A percentile compares a stretch with the other conserved stretches of the same genome.
Conservation (phyloP, 73 alveolate genomes). For the Symbiodinium pilosum region DNA sequence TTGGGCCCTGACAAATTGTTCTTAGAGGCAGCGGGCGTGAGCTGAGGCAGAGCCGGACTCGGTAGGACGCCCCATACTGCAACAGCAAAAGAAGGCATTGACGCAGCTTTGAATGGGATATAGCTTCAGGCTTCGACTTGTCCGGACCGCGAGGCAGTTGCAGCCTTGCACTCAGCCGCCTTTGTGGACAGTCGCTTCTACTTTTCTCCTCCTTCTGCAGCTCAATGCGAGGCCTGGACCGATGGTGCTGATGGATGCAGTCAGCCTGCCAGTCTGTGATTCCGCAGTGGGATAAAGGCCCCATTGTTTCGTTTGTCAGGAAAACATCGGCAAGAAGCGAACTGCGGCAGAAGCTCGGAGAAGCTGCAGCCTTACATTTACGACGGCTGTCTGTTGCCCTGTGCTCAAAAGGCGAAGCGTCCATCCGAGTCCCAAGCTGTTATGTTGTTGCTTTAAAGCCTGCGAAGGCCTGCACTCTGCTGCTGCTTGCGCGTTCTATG, state of each 20-base stretch:
- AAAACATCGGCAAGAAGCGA: slow-evolving; percentile 87
- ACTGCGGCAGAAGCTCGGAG: slow-evolving; percentile 86
- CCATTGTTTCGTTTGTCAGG: not conserved
- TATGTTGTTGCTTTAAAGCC: not conserved
- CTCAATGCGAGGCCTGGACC: slow-evolving; percentile 92
- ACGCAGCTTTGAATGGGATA: too few relatives aligned
- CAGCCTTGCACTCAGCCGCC: slow-evolving; percentile 30
- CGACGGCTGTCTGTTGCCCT: not conserved
- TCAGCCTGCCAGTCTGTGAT: slow-evolving; percentile 1
- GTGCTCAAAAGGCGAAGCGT: not conserved
- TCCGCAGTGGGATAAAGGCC: not conserved
- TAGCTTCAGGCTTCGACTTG: slow-evolving; percentile 58
- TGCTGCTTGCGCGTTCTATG: slow-evolving; percentile 75
- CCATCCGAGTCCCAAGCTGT: not conserved
- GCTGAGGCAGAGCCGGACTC: not conserved
- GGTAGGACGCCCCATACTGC: too few relatives aligned
- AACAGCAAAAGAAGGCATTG: too few relatives aligned
- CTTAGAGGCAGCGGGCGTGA: not conserved
- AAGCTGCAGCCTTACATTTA: slow-evolving; percentile 10
- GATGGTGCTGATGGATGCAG: slow-evolving; percentile 26
- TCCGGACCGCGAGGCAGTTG: slow-evolving; percentile 62
- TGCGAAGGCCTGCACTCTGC: slow-evolving; percentile 57
- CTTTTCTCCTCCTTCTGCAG: too few relatives aligned
- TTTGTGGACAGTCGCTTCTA: too few relatives aligned
- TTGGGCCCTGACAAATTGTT: not conserved